Evolutionary conservation across 768 basidiomycete genomes (phyloP), one percentile per base, ranked within the genome.

Genomic region (Agrocybe praecox): DNA sequence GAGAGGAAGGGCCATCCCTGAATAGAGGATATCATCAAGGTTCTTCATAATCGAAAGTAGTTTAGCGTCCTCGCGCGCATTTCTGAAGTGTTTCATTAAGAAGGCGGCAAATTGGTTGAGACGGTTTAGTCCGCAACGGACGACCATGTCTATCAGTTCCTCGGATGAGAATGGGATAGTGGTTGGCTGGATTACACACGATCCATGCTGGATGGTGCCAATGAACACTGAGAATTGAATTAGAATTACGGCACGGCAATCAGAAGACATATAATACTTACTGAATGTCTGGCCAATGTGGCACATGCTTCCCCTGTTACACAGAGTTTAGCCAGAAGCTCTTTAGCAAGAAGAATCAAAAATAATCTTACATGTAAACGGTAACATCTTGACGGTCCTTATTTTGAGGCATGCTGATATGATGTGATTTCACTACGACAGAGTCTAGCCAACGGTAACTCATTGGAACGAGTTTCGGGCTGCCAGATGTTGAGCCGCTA

Each of bases 401-500:
- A 67, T 78, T 75, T 57, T 69, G 72, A 49, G 87, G 86, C 61
- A 66, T 69, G 56, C 77, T 77, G 52, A 82, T 76, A 57, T 79
- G 76, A 56, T 74, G 67, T 36, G 88, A 83, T 69, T 92, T 92
- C n/a, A 76, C 63, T 50, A 85, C 71, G 2, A 81, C 82, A n/a
- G 80, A 70, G 58, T 82, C 71, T 24, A 92, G 59, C 90, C 90
- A 92, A 24, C 73, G 79, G 62, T 83, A 84, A 63, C 73, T 88
- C 71, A 87, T 87, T 15, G 84, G 88, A 0, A 92, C 87, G 23
- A 92, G 84, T 65, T 90, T 92, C 0, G 90, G 90, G 64, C 84
- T 88, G 48, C 89, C 90, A n/a, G 89, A 91, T 7, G 90, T 92
- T 36, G 89, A 91, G 15, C 90, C 90, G 56, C 86, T 88, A 10